Conservation (phyloP, 805 yeast genomes). For the Cyberlindnera euphorbiiphila region DNA sequence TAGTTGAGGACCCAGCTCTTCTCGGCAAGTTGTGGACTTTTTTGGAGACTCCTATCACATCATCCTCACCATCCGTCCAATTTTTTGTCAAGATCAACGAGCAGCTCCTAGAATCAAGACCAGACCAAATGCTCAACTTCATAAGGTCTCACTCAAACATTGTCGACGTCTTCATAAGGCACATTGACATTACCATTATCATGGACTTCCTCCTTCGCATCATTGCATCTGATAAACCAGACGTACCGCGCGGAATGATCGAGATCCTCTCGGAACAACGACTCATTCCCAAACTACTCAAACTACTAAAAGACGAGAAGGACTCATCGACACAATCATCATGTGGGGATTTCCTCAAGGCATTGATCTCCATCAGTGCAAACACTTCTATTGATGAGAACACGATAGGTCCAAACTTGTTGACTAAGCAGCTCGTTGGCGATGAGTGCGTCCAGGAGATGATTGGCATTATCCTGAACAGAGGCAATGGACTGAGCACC, state of each 20-base stretch:
- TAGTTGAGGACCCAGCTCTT: constrained; percentile 66
- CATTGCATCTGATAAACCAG: constrained; percentile 88
- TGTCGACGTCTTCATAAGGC: constrained; percentile 68
- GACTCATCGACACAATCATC: constrained; percentile 75
- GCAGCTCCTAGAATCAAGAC: constrained; percentile 77
- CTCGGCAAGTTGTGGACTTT: constrained; percentile 75
- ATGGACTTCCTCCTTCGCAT: constrained; percentile 88
- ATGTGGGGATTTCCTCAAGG: constrained; percentile 91
- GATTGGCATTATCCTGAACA: constrained; percentile 61
- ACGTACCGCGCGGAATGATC: constrained; percentile 82
- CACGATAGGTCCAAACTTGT: constrained; percentile 90
- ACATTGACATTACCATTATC: constrained; percentile 82
- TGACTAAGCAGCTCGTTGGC: constrained; percentile 82
- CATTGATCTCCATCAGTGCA: constrained; percentile 90
- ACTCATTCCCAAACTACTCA: constrained; percentile 66
- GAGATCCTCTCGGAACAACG: constrained; percentile 71
- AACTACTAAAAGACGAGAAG: constrained; percentile 58
- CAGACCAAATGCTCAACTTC: constrained; percentile 50
- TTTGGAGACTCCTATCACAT: constrained; percentile 49
- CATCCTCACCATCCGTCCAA: constrained; percentile 71
- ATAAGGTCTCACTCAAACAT: constrained; percentile 51
- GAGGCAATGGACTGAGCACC: constrained; percentile 79
- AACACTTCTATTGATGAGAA: constrained; percentile 75
- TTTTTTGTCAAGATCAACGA: constrained; percentile 87
- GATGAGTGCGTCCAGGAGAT: constrained; percentile 57